Conservation (phyloP, 2,329 filamentous ascomycete genomes). For the Pseudogymnoascus sp. region DNA sequence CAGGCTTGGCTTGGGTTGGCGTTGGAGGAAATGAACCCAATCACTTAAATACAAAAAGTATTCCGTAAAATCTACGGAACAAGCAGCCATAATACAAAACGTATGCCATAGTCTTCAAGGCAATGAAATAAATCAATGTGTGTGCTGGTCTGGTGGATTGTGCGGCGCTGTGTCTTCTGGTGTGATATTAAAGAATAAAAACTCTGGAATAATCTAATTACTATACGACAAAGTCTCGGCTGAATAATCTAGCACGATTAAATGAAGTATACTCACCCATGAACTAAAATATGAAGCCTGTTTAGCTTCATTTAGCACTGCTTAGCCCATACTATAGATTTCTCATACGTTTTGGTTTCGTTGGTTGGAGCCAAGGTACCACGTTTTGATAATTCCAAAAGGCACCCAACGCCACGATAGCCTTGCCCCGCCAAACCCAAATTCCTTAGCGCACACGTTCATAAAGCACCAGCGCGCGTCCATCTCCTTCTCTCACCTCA, state of each 20-base stretch:
- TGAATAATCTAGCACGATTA: background rate
- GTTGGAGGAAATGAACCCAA: background rate
- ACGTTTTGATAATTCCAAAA: background rate
- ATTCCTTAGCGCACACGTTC: conserved; percentile 3
- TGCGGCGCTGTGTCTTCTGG: background rate
- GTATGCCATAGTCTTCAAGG: background rate
- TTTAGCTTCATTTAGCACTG: background rate
- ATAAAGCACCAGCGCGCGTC: background rate
- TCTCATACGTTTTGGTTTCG: background rate
- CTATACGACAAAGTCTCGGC: too few species aligned
- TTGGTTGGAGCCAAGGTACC: background rate
- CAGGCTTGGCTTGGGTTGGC: background rate
- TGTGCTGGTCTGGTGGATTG: background rate
- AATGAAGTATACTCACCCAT: background rate
- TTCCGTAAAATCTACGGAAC: background rate
- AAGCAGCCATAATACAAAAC: background rate
- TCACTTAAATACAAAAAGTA: background rate
- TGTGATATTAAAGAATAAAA: background rate
- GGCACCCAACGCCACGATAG: conserved; percentile 1
- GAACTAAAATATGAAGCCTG: background rate
- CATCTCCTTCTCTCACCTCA: background rate
- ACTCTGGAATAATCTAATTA: too few species aligned
- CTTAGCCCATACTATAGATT: background rate
- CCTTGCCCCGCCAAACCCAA: conserved; percentile 6
- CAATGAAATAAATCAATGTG: background rate